Base-by-base conservation (phyloP, 306 rosid species). In the Malus asiatica region DNA sequence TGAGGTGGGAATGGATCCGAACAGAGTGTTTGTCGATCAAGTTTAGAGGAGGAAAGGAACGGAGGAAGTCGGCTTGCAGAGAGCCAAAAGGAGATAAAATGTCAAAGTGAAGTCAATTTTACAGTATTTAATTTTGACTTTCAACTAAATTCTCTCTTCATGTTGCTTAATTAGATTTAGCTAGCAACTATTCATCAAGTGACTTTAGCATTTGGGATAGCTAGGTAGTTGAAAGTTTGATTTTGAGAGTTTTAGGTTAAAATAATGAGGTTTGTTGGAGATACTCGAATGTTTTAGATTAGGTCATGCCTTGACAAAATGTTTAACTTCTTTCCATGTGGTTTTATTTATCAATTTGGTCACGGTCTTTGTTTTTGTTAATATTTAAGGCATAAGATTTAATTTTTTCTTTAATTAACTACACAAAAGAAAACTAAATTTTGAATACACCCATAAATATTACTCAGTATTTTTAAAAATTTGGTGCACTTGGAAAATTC, bases 401-500 rank as follows among this genome's bases (percentile, higher is more conserved):
- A 16, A 15, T 4, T 4, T 40, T 40, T 48, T 48, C 20, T 48
- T 48, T 48, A 48, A 48, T 15, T 48, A 48, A 48, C 20, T 48
- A 48, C 55, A 15, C 55, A 48, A 48, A 48, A 48, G 20, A 48
- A 48, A 48, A 48, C 55, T 48, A 48, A 15, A 48, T 15, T 48
- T 48, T 48, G 20, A 14, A 14, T 15, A 48, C 15, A 15, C 8
- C 20, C 55, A 48, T 48, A 48, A 48, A 15, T 15, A 48, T 15
- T 48, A 15, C 55, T 48, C 53, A 48, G 20, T 48, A 48, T 15
- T 15, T 48, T 40, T 40, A 2, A 48, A 48, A 48, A 48, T 48
- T 61, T 45, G 77, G 61, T 20, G 70, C 70, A 74, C 77, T 62
- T 61, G 77, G 46, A 74, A 73, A 60, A 62, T 62, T 74, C 70